Evolutionary conservation across 305 asterid species (phyloP), one percentile per base, ranked within the genome.

Genomic region (Fraxinus angustifolia): DNA sequence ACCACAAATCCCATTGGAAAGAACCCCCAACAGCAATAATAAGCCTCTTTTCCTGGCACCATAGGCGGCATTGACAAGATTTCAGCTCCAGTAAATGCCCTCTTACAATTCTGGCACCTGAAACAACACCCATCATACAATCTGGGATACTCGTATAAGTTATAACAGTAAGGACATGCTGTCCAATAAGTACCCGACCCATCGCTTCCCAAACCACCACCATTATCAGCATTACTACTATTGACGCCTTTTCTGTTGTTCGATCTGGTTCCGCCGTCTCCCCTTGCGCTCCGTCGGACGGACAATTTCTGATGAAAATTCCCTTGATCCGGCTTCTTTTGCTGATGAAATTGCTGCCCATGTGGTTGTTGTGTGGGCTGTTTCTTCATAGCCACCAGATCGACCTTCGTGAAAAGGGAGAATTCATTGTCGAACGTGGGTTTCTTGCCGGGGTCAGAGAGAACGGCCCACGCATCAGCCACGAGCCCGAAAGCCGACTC

Each of bases 1-100:
- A 79, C 23, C 82, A 77, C 84, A 80, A 95, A 93, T 21, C 98
- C 96, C 97, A 95, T 91, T 1, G 97, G 98, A 0, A 92, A 95
- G 68, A 92, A 90, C 0, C 97, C 99, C 98, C 97, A 95, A 78
- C 98, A 91, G 83, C 97, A 95, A 80, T 92, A 95, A 82, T 95
- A 95, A 1, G 95, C 94, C 83, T 93, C 97, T 78, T 84, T 87
- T 77, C 97, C 99, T 0, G 94, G 96, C 31, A 93, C 98, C 71
- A 81, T 17, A 2, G 97, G 97, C 35, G 99, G 99, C 93, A 89
- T 80, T 0, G 92, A 85, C 80, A 85, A 75, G 35, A 95, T 80
- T 88, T 90, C 95, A 60, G 90, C 83, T 7, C 88, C 97, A 17
- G 95, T 92, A 85, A 93, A 93, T 3, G 93, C 95, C 82, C 92